These are phyloP conservation scores for Juncus inflexus DNA, from an alignment of 176 grass and related monocot genomes.

Conservation along the genomic window DNA sequence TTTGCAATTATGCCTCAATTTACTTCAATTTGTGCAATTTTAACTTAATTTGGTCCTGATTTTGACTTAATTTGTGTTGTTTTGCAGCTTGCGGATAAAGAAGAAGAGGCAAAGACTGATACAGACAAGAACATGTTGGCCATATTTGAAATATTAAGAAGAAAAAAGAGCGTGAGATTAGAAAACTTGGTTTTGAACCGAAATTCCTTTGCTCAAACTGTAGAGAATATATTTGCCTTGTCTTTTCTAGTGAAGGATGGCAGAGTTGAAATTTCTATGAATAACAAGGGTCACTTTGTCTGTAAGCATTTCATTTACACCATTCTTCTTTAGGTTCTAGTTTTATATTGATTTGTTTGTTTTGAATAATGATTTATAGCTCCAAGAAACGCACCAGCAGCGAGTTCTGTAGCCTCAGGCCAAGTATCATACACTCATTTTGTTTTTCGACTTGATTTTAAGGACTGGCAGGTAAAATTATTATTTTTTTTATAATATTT, in stretches of 20 bases:
- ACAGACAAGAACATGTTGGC: slow-evolving; percentile 74
- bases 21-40: neutral
- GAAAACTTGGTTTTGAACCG: slow-evolving; percentile 86
- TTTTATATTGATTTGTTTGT: neutral
- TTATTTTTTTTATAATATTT: neutral
- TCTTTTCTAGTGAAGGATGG: slow-evolving; percentile 98
- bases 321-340: too few species aligned
- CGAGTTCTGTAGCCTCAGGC: slow-evolving; percentile 57
- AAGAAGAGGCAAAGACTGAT: slow-evolving; percentile 56
- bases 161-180: slow-evolving; percentile 47
- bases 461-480: slow-evolving; percentile 78
- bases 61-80: neutral
- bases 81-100: slow-evolving; percentile 66
- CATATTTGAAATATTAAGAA: slow-evolving; percentile 74
- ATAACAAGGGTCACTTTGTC: slow-evolving; percentile 55
- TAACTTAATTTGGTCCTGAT: neutral
- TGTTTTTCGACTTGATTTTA: slow-evolving; percentile 81
- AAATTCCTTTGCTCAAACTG: slow-evolving; percentile 84
- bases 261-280: slow-evolving; percentile 64
- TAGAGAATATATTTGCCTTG: slow-evolving; percentile 87
- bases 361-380: slow-evolving; percentile 32
- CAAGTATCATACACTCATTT: slow-evolving; percentile 82
- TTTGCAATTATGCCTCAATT: neutral
- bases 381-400: slow-evolving; percentile 81
- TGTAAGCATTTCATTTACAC: slow-evolving; percentile 45